A percentile compares a stretch with the other conserved stretches of the same genome.
phyloP scores from a whole-genome alignment of 1,284 basidiomycete genomes.

The Microstroma glucosiphilum region DNA sequence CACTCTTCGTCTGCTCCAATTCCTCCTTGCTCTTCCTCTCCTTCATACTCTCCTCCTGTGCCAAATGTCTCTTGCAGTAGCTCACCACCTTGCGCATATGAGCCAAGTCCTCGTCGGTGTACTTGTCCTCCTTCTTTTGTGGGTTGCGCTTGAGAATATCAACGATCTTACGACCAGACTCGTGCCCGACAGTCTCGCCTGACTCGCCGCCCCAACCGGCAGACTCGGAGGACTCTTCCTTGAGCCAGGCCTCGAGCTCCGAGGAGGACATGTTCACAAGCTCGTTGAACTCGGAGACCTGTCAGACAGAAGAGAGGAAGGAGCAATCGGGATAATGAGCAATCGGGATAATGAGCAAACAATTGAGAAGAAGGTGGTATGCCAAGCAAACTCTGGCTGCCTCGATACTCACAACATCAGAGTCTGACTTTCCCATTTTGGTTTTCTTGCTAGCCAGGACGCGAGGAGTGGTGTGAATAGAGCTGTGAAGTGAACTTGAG shows the following conservation, averaged over 20 bases:
- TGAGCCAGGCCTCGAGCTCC: slow-evolving; percentile 46
- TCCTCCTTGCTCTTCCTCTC: slow-evolving; percentile 30
- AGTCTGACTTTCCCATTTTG: slow-evolving; percentile 32
- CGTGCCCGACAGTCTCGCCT: slow-evolving; percentile 42
- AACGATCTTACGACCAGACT: slow-evolving; percentile 36
- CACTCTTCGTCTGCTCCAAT: slow-evolving; percentile 36
- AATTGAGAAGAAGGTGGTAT: not conserved
- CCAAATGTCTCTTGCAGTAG: slow-evolving; percentile 49
- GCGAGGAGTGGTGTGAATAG: not conserved
- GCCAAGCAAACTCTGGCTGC: not conserved
- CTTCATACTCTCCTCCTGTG: slow-evolving; percentile 32
- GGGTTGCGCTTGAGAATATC: slow-evolving; percentile 49
- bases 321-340: not conserved
- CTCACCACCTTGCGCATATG: slow-evolving; percentile 50
- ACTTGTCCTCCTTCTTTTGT: slow-evolving; percentile 38
- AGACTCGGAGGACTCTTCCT: slow-evolving; percentile 31
- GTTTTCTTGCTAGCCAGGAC: not conserved
- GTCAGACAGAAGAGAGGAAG: no score
- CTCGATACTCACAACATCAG: slow-evolving; percentile 22
- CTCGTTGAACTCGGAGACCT: slow-evolving; percentile 35
- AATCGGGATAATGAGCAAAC: not conserved
- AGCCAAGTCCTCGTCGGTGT: slow-evolving; percentile 41
- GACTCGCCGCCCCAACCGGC: slow-evolving; percentile 31
- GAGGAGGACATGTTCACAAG: slow-evolving; percentile 49
- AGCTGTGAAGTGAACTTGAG: not conserved